A percentile compares a stretch with the other conserved stretches of the same genome.
Evolutionary conservation across 2,329 filamentous ascomycete species (phyloP).

Genomic region (Colletotrichum incanum): DNA sequence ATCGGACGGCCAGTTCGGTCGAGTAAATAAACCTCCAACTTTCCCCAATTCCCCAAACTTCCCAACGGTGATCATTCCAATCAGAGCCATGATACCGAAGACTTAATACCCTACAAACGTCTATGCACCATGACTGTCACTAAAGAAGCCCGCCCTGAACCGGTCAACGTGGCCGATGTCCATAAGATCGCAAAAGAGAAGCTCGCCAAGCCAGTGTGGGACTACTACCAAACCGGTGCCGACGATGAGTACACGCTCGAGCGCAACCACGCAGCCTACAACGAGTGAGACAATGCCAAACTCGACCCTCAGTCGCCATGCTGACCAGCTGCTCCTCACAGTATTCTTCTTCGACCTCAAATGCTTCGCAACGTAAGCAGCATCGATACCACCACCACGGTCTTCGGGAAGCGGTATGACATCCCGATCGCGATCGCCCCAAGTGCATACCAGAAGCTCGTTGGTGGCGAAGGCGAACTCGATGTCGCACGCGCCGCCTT

Average conservation of each 20-base stretch:
- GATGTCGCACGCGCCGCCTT: conserved; percentile 48
- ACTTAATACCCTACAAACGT: not conserved
- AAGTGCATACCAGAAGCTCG: conserved; percentile 50
- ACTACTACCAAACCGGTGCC: conserved; percentile 47
- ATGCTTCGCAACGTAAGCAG: conserved; percentile 44
- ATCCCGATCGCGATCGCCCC: conserved; percentile 52
- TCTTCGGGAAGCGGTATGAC: conserved; percentile 41
- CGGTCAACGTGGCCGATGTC: conserved; percentile 43
- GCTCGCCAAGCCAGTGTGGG: conserved; percentile 41
- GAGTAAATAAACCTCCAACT: not conserved
- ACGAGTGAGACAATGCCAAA: conserved; percentile 37
- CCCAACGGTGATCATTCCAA: not conserved
- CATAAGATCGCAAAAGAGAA: conserved; percentile 30
- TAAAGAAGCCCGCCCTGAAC: conserved; percentile 1
- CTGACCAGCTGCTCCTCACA: not conserved
- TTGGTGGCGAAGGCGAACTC: conserved; percentile 48
- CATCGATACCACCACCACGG: conserved; percentile 43
- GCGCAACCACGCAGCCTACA: conserved; percentile 43
- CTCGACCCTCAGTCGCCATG: no score
- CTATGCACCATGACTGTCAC: conserved; percentile 9
- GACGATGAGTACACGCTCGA: conserved; percentile 45
- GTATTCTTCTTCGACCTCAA: conserved; percentile 36
- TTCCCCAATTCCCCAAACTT: not conserved
- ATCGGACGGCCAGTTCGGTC: conserved; percentile 10
- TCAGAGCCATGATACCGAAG: no score